Percentiles rank a stretch among this genome's conserved stretches.
These are phyloP conservation scores for Metschnikowia baotianmanensis DNA, from an alignment of 805 yeast species.

Conservation along the genomic window DNA sequence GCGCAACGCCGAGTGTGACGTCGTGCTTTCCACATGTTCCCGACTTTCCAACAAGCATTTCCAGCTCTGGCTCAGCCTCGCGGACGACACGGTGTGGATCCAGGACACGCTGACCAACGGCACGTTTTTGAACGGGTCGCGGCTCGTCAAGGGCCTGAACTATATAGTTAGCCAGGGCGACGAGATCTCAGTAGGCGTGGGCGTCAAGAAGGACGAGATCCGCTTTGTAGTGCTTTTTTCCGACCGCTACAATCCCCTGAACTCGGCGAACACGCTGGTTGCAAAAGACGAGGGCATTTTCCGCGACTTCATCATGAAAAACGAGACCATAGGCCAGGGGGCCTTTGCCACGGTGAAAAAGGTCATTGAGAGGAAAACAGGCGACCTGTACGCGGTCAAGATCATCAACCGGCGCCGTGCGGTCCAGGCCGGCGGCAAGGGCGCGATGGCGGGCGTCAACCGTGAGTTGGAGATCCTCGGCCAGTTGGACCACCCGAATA, in stretches of 20 bases:
- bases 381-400: slow-evolving; percentile 86
- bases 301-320: slow-evolving; percentile 71
- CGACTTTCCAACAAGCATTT: slow-evolving; percentile 74
- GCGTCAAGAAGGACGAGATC: slow-evolving; percentile 68
- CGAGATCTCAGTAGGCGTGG: slow-evolving; percentile 85
- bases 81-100: slow-evolving; percentile 55
- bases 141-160: slow-evolving; percentile 72
- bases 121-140: slow-evolving; percentile 74
- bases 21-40: slow-evolving; percentile 54
- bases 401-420: slow-evolving; percentile 78
- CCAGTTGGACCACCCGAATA: slow-evolving; percentile 77
- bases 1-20: slow-evolving; percentile 64
- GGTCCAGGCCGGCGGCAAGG: slow-evolving; percentile 61
- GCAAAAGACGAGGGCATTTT: slow-evolving; percentile 54
- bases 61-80: slow-evolving; percentile 63
- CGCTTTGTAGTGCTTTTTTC: slow-evolving; percentile 53
- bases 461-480: slow-evolving; percentile 82
- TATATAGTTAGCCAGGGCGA: slow-evolving; percentile 89
- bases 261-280: slow-evolving; percentile 25
- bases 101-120: slow-evolving; percentile 90
- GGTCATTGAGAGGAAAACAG: slow-evolving; percentile 82
- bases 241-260: slow-evolving; percentile 35
- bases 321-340: slow-evolving; percentile 93
- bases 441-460: slow-evolving; percentile 68
- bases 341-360: slow-evolving; percentile 95